phyloP scores from a whole-genome alignment of 768 basidiomycete species.

The Clavulina sp. region DNA sequence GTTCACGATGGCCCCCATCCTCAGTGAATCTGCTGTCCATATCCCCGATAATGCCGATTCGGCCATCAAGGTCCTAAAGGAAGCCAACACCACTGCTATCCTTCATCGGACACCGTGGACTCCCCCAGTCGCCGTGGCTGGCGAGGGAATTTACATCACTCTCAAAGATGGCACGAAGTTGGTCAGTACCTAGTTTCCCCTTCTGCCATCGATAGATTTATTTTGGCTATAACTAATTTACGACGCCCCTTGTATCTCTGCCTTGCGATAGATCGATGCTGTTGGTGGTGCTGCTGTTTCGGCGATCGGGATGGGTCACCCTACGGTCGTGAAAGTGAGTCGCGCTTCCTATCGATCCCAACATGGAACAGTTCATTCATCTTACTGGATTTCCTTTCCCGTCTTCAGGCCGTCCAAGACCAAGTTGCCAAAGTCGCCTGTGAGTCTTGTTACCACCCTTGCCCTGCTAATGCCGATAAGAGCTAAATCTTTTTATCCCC shows the following conservation, averaged over 20 bases:
- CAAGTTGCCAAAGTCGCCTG: slow-evolving; percentile 66
- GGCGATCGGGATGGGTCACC: slow-evolving; percentile 59
- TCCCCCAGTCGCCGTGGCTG: slow-evolving; percentile 49
- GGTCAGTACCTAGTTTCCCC: not conserved
- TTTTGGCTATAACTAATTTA: slow-evolving; percentile 36
- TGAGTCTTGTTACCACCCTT: slow-evolving; percentile 21
- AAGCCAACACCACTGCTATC: slow-evolving; percentile 21
- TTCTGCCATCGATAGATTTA: not conserved
- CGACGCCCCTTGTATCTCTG: slow-evolving; percentile 56
- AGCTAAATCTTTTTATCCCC: too few relatives aligned
- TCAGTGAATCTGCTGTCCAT: too few relatives aligned
- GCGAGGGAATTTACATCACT: slow-evolving; percentile 6
- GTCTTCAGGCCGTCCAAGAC: slow-evolving; percentile 46
- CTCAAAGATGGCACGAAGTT: not conserved
- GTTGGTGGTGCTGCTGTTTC: slow-evolving; percentile 77
- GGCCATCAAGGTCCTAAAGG: too few relatives aligned
- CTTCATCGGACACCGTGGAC: slow-evolving; percentile 57
- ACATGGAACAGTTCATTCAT: slow-evolving; percentile 53
- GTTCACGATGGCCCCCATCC: too few relatives aligned
- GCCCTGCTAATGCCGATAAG: not conserved
- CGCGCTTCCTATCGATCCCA: slow-evolving; percentile 31
- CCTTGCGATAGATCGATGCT: slow-evolving; percentile 51
- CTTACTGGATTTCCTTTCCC: not conserved
- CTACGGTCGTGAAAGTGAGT: slow-evolving; percentile 30
- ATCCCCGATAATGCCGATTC: too few relatives aligned